Percentiles rank a stretch among this genome's conserved stretches.
Conservation (phyloP, 306 rosid species). For the Luffa aegyptiaca region DNA sequence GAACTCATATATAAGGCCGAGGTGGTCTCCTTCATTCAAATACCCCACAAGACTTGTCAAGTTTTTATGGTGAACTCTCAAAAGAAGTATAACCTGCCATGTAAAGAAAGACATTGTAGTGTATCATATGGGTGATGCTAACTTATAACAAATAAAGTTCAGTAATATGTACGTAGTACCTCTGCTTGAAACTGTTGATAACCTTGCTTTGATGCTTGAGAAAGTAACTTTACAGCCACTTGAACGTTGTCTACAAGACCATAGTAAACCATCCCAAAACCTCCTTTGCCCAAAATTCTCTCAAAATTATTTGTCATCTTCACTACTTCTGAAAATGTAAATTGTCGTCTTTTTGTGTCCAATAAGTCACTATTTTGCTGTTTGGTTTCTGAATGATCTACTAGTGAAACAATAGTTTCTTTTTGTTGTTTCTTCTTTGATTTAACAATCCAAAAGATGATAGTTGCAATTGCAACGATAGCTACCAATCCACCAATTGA, state of each 20-base stretch:
- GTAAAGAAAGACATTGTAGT: neutral
- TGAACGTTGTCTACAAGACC: conserved; percentile 27
- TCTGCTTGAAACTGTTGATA: conserved; percentile 44
- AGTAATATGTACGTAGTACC: conserved; percentile 22
- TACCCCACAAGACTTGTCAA: conserved; percentile 26
- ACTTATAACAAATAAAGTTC: neutral
- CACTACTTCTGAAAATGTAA: neutral
- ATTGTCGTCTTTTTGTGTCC: neutral
- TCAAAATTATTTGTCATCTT: conserved; percentile 32
- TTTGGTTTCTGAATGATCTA: neutral
- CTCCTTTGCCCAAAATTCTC: conserved; percentile 39
- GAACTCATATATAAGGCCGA: conserved; percentile 18
- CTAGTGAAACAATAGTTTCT: neutral
- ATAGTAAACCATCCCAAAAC: conserved; percentile 40
- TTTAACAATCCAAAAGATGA: neutral
- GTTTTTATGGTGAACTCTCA: conserved; percentile 24
- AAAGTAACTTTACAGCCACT: conserved; percentile 59
- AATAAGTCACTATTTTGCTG: neutral
- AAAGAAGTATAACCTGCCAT: conserved; percentile 19
- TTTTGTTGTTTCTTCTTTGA: neutral
- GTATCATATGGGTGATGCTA: neutral
- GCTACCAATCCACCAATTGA: neutral
- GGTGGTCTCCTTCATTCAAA: conserved; percentile 13
- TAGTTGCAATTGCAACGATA: neutral
- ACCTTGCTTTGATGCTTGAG: conserved; percentile 32